Evolutionary conservation across 2,329 filamentous ascomycete species (phyloP), one percentile per base, ranked within the genome.

Genomic region (Beauveria bassiana): DNA sequence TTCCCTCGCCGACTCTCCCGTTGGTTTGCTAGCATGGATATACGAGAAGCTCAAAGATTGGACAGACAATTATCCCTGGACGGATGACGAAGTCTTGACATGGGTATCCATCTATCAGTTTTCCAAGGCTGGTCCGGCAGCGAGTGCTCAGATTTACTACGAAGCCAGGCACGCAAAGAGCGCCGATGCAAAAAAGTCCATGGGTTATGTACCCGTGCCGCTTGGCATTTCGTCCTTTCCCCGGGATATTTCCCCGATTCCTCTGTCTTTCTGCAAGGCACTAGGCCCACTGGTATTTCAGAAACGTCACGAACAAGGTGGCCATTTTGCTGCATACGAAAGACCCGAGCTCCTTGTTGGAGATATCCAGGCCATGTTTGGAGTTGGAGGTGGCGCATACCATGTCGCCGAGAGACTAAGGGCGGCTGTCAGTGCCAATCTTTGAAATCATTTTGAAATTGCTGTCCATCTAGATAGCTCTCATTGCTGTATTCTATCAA

Each of bases 1-100:
- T 68, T 85, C 79, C 0, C 77, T 93, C 3, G 79, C 83, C 0
- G 89, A 92, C 69, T 86, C 82, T 7, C 90, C 90, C 0, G 82
- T 90, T 0, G 88, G 82, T 0, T 74, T 91, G 3, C 77, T 93
- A 1, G 84, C 88, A 0, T 95, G 90, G 90, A 86, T 93, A 40
- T 89, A 89, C 66, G 90, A 93, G 73, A 93, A 93, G 70, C 74
- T 93, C 43, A 84, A 87, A 66, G 86, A 89, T 66, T 93, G 89
- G 90, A 86, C 86, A 0, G 89, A 93, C 67, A 68, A 67, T 1
- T 91, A 91, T 68, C 75, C 81, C 0, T 93, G 89, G 89, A 87
- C 84, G 0, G 86, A 91, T 64, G 88, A 92, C 60, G 89, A 93
- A 73, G 80, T 93, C 9, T 74, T 90, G 28, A 90, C 86, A 0